phyloP scores from a whole-genome alignment of 202 grass and related monocot genomes.

The Carex sylvatica region DNA sequence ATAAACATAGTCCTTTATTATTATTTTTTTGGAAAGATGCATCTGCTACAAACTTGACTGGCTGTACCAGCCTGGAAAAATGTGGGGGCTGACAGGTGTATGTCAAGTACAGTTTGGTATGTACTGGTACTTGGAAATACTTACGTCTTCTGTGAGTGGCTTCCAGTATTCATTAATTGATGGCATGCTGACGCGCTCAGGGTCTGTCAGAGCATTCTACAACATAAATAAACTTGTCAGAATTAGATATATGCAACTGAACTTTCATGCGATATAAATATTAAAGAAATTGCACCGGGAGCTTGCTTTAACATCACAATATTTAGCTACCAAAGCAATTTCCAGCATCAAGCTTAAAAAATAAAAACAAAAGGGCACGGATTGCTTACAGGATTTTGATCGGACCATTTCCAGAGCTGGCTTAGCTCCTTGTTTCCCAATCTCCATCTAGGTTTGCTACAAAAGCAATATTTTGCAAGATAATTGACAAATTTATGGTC shows the following conservation, averaged over 20 bases:
- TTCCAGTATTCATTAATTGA: conserved; percentile 95
- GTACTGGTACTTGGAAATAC: background rate
- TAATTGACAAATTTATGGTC: conserved; percentile 9
- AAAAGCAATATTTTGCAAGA: conserved; percentile 23
- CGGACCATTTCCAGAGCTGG: conserved; percentile 98
- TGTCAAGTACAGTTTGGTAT: background rate
- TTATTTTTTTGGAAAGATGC: background rate
- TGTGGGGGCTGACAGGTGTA: background rate
- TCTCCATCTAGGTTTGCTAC: conserved; percentile 83
- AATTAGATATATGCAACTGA: conserved; percentile 11
- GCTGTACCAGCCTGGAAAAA: background rate
- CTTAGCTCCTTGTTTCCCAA: conserved; percentile 90
- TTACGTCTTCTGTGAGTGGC: conserved; percentile 92
- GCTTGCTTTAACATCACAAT: background rate
- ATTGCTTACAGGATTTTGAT: conserved; percentile 88
- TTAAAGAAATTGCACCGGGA: background rate
- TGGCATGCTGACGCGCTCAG: conserved; percentile 61
- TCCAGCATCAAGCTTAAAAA: background rate
- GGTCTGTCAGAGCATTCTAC: conserved; percentile 86
- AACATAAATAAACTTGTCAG: conserved; percentile 4
- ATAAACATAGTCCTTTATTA: background rate
- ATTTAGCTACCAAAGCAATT: background rate
- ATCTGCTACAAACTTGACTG: background rate
- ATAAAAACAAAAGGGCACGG: conserved; percentile 3
- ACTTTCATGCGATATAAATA: background rate